phyloP scores from a whole-genome alignment of 2,329 filamentous ascomycete species.

The Trichoderma cornu-damae region DNA sequence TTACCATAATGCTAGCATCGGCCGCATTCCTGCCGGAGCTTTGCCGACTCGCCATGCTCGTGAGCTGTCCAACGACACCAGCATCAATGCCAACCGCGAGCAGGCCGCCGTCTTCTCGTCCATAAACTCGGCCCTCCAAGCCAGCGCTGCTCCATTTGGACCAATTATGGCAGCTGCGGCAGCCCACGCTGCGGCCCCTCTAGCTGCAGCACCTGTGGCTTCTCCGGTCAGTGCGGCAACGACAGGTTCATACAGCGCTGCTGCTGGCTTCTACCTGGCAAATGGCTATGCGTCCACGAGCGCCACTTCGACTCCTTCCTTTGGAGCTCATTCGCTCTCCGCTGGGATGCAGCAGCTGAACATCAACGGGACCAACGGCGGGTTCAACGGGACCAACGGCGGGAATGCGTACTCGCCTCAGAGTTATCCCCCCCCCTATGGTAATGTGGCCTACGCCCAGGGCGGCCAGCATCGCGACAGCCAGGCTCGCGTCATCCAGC shows the following conservation, averaged over 20 bases:
- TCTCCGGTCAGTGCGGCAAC: slow-evolving; percentile 25
- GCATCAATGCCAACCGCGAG: slow-evolving; percentile 38
- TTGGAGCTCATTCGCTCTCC: slow-evolving; percentile 49
- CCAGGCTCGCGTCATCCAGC: slow-evolving; percentile 69
- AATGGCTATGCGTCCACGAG: slow-evolving; percentile 30
- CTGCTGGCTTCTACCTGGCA: slow-evolving; percentile 32
- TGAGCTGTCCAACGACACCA: slow-evolving; percentile 56
- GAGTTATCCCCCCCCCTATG: slow-evolving; percentile 54
- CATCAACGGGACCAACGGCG: slow-evolving; percentile 42
- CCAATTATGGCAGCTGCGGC: slow-evolving; percentile 43
- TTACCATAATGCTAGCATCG: slow-evolving; percentile 76
- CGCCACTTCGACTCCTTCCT: slow-evolving; percentile 21
- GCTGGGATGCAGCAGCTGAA: slow-evolving; percentile 65
- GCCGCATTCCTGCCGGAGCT: slow-evolving; percentile 66
- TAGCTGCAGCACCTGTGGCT: slow-evolving; percentile 25
- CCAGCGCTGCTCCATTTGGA: slow-evolving; percentile 73
- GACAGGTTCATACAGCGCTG: slow-evolving; percentile 29
- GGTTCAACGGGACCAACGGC: slow-evolving; percentile 42
- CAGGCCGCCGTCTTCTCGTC: slow-evolving; percentile 50
- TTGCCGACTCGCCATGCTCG: slow-evolving; percentile 66
- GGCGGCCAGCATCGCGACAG: slow-evolving; percentile 59
- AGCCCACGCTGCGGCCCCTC: slow-evolving; percentile 26
- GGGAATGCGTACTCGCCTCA: slow-evolving; percentile 49
- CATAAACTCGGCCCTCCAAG: slow-evolving; percentile 70
- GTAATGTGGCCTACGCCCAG: slow-evolving; percentile 45